phyloP scores from a whole-genome alignment of 192 early-diverging fungal genomes.

The Allomyces javanicus region DNA sequence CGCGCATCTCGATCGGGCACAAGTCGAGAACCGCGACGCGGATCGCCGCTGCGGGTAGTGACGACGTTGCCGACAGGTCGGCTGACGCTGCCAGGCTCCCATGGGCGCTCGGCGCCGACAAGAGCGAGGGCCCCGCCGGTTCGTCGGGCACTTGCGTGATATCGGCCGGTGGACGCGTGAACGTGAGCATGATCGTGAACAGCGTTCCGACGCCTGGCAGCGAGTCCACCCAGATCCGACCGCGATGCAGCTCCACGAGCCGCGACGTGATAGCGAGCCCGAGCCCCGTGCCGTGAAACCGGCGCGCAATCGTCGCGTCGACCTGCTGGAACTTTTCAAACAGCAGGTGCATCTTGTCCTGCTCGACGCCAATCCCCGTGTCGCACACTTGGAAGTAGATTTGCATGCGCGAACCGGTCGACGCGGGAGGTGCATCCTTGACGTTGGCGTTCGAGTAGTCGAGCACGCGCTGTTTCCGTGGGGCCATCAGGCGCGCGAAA shows the following conservation, averaged over 20 bases:
- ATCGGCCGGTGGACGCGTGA: slow-evolving; percentile 6
- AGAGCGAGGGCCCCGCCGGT: neutral
- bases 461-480: neutral
- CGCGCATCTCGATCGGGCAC: neutral
- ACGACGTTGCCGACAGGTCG: neutral
- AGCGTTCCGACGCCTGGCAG: slow-evolving; percentile 49
- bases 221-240: slow-evolving; percentile 57
- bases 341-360: slow-evolving; percentile 50
- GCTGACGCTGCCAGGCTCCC: neutral
- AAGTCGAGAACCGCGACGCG: neutral
- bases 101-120: neutral
- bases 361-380: slow-evolving; percentile 67
- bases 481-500: slow-evolving; percentile 2
- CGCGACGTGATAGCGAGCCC: slow-evolving; percentile 67
- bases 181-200: slow-evolving; percentile 53
- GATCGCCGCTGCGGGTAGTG: neutral
- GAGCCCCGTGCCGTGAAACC: slow-evolving; percentile 72
- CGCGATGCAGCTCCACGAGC: slow-evolving; percentile 55
- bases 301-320: slow-evolving; percentile 57
- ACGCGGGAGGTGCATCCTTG: neutral
- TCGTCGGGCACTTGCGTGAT: neutral
- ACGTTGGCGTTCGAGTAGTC: neutral
- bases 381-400: slow-evolving; percentile 46
- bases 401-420: neutral
- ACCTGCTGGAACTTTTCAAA: slow-evolving; percentile 73